Conservation (phyloP, 805 yeast species). For the Zygoascus ofunaensis region DNA sequence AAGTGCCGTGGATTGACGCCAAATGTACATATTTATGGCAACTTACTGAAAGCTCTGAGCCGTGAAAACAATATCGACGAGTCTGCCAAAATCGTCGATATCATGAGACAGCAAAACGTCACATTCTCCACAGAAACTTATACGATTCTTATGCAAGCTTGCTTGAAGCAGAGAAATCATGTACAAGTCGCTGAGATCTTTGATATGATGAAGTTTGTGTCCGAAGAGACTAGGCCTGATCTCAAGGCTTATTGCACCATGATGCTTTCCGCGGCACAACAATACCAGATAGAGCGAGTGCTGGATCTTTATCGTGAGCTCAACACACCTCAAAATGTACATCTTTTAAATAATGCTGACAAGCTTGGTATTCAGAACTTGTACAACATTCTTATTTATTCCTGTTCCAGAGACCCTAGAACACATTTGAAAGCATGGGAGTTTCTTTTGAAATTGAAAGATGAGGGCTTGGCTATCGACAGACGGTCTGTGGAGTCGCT, state of each 20-base stretch:
- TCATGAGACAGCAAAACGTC: constrained; percentile 12
- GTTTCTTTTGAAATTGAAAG: constrained; percentile 56
- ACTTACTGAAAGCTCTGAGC: constrained; percentile 26
- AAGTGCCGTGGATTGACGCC: constrained; percentile 17
- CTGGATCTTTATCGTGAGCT: constrained; percentile 70
- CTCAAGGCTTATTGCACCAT: constrained; percentile 59
- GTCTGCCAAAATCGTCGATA: constrained; percentile 13
- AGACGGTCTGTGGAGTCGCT: constrained; percentile 51
- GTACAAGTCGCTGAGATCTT: constrained; percentile 64
- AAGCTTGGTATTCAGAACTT: constrained; percentile 25
- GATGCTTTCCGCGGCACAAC: constrained; percentile 54
- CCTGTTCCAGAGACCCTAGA: constrained; percentile 48
- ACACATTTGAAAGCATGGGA: constrained; percentile 63
- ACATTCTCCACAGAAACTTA: constrained; percentile 30
- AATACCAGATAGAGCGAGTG: constrained; percentile 61
- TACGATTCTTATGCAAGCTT: constrained; percentile 51
- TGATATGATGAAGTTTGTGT: constrained; percentile 75
- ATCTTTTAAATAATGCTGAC: constrained; percentile 32
- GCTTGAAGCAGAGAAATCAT: constrained; percentile 42
- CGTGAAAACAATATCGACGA: constrained; percentile 20
- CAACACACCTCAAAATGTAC: constrained; percentile 28
- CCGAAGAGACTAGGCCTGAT: constrained; percentile 59
- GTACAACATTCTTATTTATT: constrained; percentile 52
- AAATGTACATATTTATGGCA: constrained; percentile 24
- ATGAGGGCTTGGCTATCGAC: constrained; percentile 25